Conservation (phyloP, 164 flowering plant species). For the Vitis rotundifolia region DNA sequence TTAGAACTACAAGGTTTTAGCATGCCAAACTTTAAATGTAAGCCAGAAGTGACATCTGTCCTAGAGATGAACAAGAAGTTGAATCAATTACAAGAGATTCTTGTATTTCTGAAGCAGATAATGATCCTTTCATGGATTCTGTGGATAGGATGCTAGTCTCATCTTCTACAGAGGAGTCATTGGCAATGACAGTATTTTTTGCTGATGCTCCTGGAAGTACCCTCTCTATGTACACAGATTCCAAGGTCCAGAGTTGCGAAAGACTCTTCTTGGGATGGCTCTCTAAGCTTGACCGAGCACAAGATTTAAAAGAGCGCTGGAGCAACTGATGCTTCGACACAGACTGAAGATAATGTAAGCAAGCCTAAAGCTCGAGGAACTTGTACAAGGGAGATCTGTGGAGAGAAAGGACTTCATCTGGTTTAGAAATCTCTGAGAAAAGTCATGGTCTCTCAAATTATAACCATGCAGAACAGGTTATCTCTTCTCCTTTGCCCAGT, state of each 20-base stretch:
- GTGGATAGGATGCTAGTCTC: conserved; percentile 19
- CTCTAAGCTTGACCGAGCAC: conserved; percentile 67
- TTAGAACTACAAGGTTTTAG: conserved; percentile 72
- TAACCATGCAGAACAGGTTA: no score
- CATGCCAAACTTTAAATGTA: conserved; percentile 18
- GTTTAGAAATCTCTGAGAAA: no score
- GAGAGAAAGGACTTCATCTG: no score
- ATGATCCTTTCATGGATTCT: conserved; percentile 29
- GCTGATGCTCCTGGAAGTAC: conserved; percentile 23
- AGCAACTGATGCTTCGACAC: conserved; percentile 81
- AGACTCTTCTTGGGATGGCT: conserved; percentile 44
- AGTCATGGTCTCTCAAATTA: no score
- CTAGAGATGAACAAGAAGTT: conserved; percentile 25
- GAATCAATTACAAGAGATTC: conserved; percentile 23
- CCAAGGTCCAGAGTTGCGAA: conserved; percentile 35
- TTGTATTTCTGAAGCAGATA: conserved; percentile 15
- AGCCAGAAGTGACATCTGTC: conserved; percentile 20
- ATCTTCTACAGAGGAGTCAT: conserved; percentile 26
- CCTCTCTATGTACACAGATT: conserved; percentile 17
- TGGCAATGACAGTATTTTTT: conserved; percentile 10
- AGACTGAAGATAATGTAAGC: conserved; percentile 60
- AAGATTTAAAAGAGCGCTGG: conserved; percentile 56
- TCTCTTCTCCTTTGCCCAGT: no score
- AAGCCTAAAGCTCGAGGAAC: conserved; percentile 45
- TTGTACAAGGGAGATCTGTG: conserved; percentile 42